A percentile compares a stretch with the other conserved stretches of the same genome.
phyloP scores from a whole-genome alignment of 768 basidiomycete genomes.

The Termitomyces sp. region DNA sequence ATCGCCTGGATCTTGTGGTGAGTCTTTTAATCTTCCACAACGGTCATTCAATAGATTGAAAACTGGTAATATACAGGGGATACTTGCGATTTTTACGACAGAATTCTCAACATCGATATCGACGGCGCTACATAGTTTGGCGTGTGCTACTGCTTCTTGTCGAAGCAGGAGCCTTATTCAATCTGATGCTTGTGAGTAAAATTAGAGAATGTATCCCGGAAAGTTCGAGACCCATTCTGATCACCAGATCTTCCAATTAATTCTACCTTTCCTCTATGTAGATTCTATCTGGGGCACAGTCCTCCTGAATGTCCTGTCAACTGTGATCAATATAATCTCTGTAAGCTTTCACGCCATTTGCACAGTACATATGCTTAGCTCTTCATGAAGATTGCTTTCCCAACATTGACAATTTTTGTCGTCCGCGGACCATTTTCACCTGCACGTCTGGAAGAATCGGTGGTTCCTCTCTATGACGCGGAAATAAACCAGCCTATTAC shows the following conservation, averaged over 20 bases:
- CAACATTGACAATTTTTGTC: neutral
- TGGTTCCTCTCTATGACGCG: too few species aligned
- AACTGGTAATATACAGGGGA: neutral
- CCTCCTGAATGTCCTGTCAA: too few species aligned
- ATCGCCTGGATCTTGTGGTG: neutral
- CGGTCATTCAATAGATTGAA: neutral
- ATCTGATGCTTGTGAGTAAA: neutral
- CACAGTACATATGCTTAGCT: neutral
- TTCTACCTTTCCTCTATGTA: too few species aligned
- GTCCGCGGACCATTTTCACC: neutral
- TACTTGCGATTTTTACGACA: neutral
- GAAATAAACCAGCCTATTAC: too few species aligned
- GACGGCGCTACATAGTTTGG: neutral
- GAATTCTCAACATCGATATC: neutral
- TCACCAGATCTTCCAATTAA: too few species aligned
- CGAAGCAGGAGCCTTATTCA: neutral
- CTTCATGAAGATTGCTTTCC: neutral
- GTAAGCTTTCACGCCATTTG: neutral
- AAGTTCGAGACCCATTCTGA: too few species aligned
- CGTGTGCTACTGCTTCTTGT: neutral
- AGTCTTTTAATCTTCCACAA: neutral
- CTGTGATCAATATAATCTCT: too few species aligned
- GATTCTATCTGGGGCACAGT: too few species aligned
- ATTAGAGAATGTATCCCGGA: too few species aligned
- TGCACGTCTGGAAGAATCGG: too few species aligned